Evolutionary conservation across 129 eudicot genomes (phyloP), one percentile per base, ranked within the genome.

Genomic region (Chrysanthemum seticuspe): DNA sequence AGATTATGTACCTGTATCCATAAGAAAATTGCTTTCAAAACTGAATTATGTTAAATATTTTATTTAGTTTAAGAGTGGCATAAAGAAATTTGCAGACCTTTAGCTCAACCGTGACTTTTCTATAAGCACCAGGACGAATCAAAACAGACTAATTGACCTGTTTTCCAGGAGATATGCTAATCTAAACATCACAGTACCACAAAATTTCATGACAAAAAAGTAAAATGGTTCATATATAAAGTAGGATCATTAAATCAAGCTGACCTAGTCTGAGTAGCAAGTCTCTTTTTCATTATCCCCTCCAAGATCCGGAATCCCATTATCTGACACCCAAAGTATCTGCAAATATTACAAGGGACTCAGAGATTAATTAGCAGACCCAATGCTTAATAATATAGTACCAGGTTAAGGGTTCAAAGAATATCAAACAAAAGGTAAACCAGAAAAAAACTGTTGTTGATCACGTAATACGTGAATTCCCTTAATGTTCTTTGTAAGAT

Each of bases 291-390:
- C 94, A 64, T 47, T 80, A 76, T 81, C 82, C 75, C 97, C 99
- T 71, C 99, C 99, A 50, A 95, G 82, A 73, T 95, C 99, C 61
- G 99, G 99, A 85, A 76, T 74, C 75, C 97, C 99, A 82, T 90
- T 83, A 83, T 90, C 92, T 78, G 99, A 90, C 79, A 88, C 66
- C 99, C 99, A 95, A 50, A 95, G 94, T 53, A 95, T 84, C 99
- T 95, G 87, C 31, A 65, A 71, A 73, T 36, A 61, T 44, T 71
- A 45, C 6, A 47, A 64, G 6, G 4, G 71, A 65, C 59, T 63
- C 15, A 71, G 61, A 21, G 21, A 54, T 71, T 44, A 77, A 62
- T 0, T 59, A 52, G 52, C 10, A 34, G 12, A 70, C 53, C n/a
- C n/a, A 54, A 13, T 13, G 2, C 63, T 12, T 31, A 3, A 29